A percentile compares a stretch with the other conserved stretches of the same genome.
Conservation (phyloP, 768 basidiomycete genomes). For the Mrakia frigida region DNA sequence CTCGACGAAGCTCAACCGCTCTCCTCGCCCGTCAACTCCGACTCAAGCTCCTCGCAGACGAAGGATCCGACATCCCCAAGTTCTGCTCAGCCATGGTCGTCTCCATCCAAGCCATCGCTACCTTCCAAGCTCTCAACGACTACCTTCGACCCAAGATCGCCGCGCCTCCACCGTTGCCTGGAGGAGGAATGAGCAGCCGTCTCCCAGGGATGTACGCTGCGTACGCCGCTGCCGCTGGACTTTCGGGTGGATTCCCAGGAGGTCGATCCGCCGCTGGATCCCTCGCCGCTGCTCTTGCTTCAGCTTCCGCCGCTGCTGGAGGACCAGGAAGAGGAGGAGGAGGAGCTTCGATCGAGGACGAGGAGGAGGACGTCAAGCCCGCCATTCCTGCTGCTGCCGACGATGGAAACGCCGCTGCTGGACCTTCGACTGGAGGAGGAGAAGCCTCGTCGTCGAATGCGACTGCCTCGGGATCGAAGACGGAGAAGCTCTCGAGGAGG, state of each 20-base stretch:
- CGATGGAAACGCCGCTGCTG: slow-evolving; percentile 31
- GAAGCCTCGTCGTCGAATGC: slow-evolving; percentile 43
- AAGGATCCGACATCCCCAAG: slow-evolving; percentile 81
- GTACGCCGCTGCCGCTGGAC: slow-evolving; percentile 64
- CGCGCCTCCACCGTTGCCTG: slow-evolving; percentile 45
- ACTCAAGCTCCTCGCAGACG: slow-evolving; percentile 79
- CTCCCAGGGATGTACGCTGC: slow-evolving; percentile 88
- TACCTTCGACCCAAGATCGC: slow-evolving; percentile 87
- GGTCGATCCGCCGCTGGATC: slow-evolving; percentile 9
- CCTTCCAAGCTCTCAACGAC: slow-evolving; percentile 93
- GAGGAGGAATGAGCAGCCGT: slow-evolving; percentile 43
- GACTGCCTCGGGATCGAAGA: slow-evolving; percentile 38
- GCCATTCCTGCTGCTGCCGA: slow-evolving; percentile 41
- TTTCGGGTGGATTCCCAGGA: slow-evolving; percentile 37
- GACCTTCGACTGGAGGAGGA: slow-evolving; percentile 30
- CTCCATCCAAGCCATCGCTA: slow-evolving; percentile 96
- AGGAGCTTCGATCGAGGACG: slow-evolving; percentile 12
- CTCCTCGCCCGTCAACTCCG: slow-evolving; percentile 88
- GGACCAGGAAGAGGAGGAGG: background rate
- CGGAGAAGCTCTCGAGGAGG: slow-evolving; percentile 52
- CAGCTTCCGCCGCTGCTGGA: slow-evolving; percentile 6
- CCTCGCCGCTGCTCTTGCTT: background rate
- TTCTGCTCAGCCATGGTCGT: slow-evolving; percentile 76
- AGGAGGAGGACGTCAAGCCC: slow-evolving; percentile 5
- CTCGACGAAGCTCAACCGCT: slow-evolving; percentile 75